Evolutionary conservation across 169 alveolate genomes (phyloP).

Genomic region (Toxoplasma gondii): DNA sequence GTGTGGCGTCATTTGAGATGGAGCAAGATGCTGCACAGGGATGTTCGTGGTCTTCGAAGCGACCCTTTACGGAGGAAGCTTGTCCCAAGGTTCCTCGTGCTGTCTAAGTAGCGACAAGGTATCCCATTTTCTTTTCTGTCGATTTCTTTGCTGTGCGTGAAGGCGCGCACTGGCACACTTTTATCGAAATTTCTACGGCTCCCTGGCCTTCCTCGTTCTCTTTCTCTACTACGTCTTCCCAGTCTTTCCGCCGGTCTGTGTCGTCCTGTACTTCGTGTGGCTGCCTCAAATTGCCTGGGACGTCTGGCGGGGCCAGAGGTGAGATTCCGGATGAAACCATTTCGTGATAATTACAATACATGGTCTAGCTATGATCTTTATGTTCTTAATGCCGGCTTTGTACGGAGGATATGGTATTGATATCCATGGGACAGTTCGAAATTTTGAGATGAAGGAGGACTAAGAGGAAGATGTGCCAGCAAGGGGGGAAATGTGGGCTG

Average conservation of each 20-base stretch:
- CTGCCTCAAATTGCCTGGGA: conserved; percentile 82
- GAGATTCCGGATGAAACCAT: not conserved
- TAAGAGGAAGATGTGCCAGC: no score
- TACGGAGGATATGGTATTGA: not conserved
- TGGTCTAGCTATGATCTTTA: no score
- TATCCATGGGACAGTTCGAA: no score
- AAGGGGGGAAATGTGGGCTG: no score
- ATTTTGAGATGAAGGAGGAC: no score
- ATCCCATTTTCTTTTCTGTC: not conserved
- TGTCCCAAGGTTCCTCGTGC: no score
- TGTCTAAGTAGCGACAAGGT: no score
- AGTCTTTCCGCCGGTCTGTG: conserved; percentile 69
- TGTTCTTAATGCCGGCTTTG: not conserved
- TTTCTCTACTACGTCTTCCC: conserved; percentile 59
- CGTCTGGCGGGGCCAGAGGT: conserved; percentile 82
- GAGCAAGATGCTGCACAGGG: no score
- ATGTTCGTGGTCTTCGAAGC: no score
- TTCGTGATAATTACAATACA: no score
- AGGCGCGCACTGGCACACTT: conserved; percentile 75
- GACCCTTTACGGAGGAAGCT: no score
- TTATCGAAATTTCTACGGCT: conserved; percentile 66
- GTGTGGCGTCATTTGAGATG: no score
- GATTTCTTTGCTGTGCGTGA: not conserved
- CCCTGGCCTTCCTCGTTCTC: conserved; percentile 57
- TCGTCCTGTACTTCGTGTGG: conserved; percentile 76